Percentiles rank a stretch among this genome's conserved stretches.
These are phyloP conservation scores for Cystobasidiaceae sp. DNA, from an alignment of 1,284 basidiomycete genomes.

Conservation along the genomic window DNA sequence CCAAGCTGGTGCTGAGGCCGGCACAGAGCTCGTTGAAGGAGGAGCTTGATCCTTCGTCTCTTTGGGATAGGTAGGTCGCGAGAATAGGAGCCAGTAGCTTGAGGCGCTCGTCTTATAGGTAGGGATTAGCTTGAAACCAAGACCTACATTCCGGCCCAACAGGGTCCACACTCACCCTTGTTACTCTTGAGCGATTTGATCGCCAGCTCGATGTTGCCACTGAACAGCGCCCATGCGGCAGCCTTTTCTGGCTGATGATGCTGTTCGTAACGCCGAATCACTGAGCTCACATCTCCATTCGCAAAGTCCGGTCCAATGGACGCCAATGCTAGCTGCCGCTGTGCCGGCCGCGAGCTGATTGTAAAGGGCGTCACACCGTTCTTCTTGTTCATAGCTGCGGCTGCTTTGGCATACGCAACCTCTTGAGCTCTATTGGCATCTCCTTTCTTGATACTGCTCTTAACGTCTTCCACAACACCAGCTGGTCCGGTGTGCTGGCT, in stretches of 20 bases:
- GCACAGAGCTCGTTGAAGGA: conserved; percentile 42
- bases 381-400: conserved; percentile 24
- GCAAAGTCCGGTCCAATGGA: conserved; percentile 65
- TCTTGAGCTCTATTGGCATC: conserved; percentile 12
- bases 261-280: conserved; percentile 62
- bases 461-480: conserved; percentile 14
- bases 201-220: conserved; percentile 65
- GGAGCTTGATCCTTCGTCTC: conserved; percentile 30
- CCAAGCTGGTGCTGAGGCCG: conserved; percentile 51
- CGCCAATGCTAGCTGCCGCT: conserved; percentile 63
- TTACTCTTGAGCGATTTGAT: conserved; percentile 73
- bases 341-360: conserved; percentile 40
- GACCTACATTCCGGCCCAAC: neutral
- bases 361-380: conserved; percentile 18
- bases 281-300: conserved; percentile 57
- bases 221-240: conserved; percentile 84
- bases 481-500: conserved; percentile 11
- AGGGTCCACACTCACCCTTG: conserved; percentile 56
- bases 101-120: conserved; percentile 39
- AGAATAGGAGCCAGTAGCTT: conserved; percentile 42
- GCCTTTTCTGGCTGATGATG: conserved; percentile 68
- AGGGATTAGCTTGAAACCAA: too few relatives aligned
- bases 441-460: conserved; percentile 17
- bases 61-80: conserved; percentile 40
- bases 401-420: conserved; percentile 8